phyloP scores from a whole-genome alignment of 2,329 filamentous ascomycete genomes.

The Colletotrichum sp. region DNA sequence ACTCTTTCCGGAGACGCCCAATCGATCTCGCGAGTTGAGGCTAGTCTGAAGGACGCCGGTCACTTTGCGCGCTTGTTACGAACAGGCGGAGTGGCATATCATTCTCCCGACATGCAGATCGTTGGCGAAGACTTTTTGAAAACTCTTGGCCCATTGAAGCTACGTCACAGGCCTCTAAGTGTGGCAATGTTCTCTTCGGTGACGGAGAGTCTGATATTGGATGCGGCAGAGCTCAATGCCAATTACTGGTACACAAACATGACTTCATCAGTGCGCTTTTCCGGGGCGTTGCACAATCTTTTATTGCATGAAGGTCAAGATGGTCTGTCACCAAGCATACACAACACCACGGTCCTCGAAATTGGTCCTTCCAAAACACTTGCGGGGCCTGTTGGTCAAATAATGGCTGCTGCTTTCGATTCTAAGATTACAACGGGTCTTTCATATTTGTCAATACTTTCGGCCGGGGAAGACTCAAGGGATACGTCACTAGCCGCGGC shows the following conservation, averaged over 20 bases:
- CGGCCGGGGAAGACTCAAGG: not conserved
- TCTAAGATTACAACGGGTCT: not conserved
- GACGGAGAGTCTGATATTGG: not conserved
- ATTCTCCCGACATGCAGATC: constrained; percentile 5
- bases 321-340: not conserved
- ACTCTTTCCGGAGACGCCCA: constrained; percentile 55
- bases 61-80: not conserved
- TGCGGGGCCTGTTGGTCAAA: constrained; percentile 31
- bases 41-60: constrained; percentile 31
- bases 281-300: constrained; percentile 39
- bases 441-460: not conserved
- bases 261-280: not conserved
- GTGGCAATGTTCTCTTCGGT: constrained; percentile 32
- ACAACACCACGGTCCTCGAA: constrained; percentile 25
- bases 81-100: constrained; percentile 6
- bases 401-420: not conserved
- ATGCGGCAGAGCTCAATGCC: not conserved
- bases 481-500: not conserved
- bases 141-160: not conserved
- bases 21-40: constrained; percentile 40
- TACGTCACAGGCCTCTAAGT: not conserved
- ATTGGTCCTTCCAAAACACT: constrained; percentile 32
- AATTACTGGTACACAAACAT: constrained; percentile 12
- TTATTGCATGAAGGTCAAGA: not conserved
- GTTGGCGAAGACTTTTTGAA: not conserved